These are phyloP conservation scores for Saccharum hybrid DNA, from an alignment of 202 grass and related monocot species.

Conservation along the genomic window DNA sequence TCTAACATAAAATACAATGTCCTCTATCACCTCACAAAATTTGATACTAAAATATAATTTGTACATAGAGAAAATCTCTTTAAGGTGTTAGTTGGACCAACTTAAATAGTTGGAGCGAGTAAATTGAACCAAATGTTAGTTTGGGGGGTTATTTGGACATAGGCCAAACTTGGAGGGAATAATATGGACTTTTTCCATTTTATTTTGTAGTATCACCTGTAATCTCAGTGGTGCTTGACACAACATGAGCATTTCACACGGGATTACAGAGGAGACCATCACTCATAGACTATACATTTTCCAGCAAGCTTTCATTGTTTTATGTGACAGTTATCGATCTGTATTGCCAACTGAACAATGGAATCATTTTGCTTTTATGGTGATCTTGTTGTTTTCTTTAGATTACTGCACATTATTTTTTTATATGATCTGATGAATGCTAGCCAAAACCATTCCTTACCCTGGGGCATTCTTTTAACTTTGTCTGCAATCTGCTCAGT, in stretches of 20 bases:
- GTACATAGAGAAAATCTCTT: no score
- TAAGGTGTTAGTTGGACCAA: no score
- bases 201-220: neutral
- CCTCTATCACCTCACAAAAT: no score
- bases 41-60: no score
- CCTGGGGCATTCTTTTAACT: neutral
- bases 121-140: no score
- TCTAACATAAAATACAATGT: no score
- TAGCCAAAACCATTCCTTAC: neutral
- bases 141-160: no score
- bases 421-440: neutral
- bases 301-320: slow-evolving; percentile 11
- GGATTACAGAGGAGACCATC: neutral
- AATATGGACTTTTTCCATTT: no score
- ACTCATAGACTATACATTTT: neutral
- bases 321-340: neutral
- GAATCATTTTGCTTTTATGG: neutral
- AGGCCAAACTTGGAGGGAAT: no score
- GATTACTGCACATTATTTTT: neutral
- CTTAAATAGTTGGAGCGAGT: no score
- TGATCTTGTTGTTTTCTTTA: neutral
- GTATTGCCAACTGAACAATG: neutral
- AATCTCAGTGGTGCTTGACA: neutral
- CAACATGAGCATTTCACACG: neutral
- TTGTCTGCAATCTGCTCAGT: neutral